These are phyloP conservation scores for Peronospora farinosa DNA, from an alignment of 352 stramenopile species.

Conservation along the genomic window DNA sequence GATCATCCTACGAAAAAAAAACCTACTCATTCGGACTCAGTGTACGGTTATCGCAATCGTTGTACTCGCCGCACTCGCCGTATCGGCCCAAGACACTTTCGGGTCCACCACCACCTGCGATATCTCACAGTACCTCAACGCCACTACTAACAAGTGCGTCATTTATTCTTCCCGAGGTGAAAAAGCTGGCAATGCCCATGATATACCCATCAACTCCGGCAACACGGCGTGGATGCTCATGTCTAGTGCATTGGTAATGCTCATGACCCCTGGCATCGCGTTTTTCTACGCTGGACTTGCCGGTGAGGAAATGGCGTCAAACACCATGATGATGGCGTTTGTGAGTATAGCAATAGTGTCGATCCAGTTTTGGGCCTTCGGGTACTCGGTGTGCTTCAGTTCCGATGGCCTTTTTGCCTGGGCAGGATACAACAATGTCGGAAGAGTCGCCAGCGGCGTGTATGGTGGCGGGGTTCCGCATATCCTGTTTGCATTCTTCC, in stretches of 20 bases:
- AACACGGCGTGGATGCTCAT: slow-evolving; percentile 71
- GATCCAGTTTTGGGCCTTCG: slow-evolving; percentile 76
- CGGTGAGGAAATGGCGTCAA: slow-evolving; percentile 67
- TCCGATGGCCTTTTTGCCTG: slow-evolving; percentile 58
- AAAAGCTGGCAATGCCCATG: slow-evolving; percentile 32
- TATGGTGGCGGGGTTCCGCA: slow-evolving; percentile 64
- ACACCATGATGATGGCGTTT: slow-evolving; percentile 82
- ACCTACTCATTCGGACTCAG: background rate
- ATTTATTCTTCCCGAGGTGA: slow-evolving; percentile 26
- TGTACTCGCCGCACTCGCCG: slow-evolving; percentile 20
- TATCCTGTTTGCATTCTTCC: slow-evolving; percentile 73
- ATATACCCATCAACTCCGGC: slow-evolving; percentile 35
- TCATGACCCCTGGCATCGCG: slow-evolving; percentile 64
- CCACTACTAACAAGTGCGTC: slow-evolving; percentile 33
- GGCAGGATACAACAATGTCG: slow-evolving; percentile 56
- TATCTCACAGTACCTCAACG: slow-evolving; percentile 38
- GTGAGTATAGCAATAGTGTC: slow-evolving; percentile 69
- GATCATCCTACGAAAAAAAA: slow-evolving; percentile 5
- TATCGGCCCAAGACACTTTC: slow-evolving; percentile 26
- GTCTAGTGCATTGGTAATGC: slow-evolving; percentile 53
- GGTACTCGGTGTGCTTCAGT: slow-evolving; percentile 69
- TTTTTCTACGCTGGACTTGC: slow-evolving; percentile 82
- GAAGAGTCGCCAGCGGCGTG: slow-evolving; percentile 29
- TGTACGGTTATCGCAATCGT: slow-evolving; percentile 6
- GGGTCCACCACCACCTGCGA: too few species aligned